Evolutionary conservation across 768 basidiomycete genomes (phyloP), one percentile per base, ranked within the genome.

Genomic region (Lentinula boryana): DNA sequence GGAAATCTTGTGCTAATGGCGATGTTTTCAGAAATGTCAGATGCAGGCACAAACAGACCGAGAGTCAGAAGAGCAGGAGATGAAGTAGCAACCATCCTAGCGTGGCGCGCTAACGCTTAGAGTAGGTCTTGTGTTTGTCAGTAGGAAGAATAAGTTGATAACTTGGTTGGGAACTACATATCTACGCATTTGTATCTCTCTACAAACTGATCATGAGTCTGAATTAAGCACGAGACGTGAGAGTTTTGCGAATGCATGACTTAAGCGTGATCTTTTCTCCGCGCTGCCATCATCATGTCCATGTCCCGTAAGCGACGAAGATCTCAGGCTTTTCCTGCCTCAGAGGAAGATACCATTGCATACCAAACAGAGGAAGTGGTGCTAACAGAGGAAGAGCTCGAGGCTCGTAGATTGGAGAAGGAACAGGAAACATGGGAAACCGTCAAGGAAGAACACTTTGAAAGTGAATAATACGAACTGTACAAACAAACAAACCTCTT

Each of bases 401-500:
- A 64, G 21, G 65, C 68, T 52, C 62, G 60, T 62, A 66, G 63
- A 49, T 68, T 65, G 23, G 78, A 82, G 66, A 84, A 81, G 68
- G 87, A 88, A 65, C 78, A 75, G 61, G 84, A 84, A 35, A 78
- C 89, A 40, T 90, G 89, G 88, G 86, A 89, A 50, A 75, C 84
- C 41, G 82, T 93, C 68, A 82, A 84, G 67, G 91, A 93, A 67
- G 88, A 93, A 62, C 84, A 91, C 65, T 85, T 84, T 69, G 91
- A 92, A 81, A 83, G 91, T 87, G 46, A 53, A 78, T 63, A 36
- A 48, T 16, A 35, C 36, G 52, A 15, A 10, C 33, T 5, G 38
- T 51, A 40, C 36, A 36, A 23, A 44, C 53, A 57, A 48, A 16
- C 16, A 53, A 55, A 36, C 36, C 27, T 46, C 55, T 58, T 55